Percentiles rank a stretch among this genome's conserved stretches.
phyloP scores from a whole-genome alignment of 1,139 yeast species.

The Yamadazyma friedrichii region DNA sequence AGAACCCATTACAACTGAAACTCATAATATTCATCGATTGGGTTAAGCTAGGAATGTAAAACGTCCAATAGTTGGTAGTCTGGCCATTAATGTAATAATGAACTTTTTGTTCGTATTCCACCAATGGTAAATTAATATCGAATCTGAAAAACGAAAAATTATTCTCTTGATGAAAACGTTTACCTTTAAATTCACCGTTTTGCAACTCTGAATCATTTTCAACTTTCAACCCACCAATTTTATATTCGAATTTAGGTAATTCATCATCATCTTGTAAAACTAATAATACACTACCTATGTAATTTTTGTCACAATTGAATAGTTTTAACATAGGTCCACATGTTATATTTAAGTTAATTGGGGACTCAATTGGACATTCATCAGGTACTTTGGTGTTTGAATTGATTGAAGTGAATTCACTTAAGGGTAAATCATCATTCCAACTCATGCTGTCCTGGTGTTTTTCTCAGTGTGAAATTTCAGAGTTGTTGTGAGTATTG shows the following conservation, averaged over 20 bases:
- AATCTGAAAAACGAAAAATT: slow-evolving; percentile 65
- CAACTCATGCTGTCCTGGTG: not conserved
- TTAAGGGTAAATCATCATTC: slow-evolving; percentile 6
- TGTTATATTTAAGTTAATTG: slow-evolving; percentile 43
- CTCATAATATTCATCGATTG: slow-evolving; percentile 79
- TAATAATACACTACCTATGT: slow-evolving; percentile 65
- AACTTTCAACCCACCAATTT: slow-evolving; percentile 35
- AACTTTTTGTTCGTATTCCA: slow-evolving; percentile 54
- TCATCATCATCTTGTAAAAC: slow-evolving; percentile 48
- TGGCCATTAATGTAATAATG: slow-evolving; percentile 55
- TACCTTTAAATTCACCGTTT: slow-evolving; percentile 47
- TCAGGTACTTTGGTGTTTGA: slow-evolving; percentile 1
- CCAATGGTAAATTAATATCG: slow-evolving; percentile 47
- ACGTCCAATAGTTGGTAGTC: slow-evolving; percentile 40
- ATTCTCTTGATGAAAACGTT: slow-evolving; percentile 41
- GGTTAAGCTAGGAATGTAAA: slow-evolving; percentile 54
- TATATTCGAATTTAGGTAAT: slow-evolving; percentile 37
- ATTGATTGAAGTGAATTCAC: slow-evolving; percentile 6
- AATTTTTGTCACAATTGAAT: slow-evolving; percentile 58
- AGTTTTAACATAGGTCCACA: slow-evolving; percentile 81
- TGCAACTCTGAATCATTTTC: slow-evolving; percentile 13
- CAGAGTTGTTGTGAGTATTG: not conserved
- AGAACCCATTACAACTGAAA: slow-evolving; percentile 92
- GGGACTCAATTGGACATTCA: slow-evolving; percentile 25
- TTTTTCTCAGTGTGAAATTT: too few species aligned